Evolutionary conservation across 495 filamentous ascomycete species (phyloP), one percentile per base, ranked within the genome.

Genomic region (Cetradonia linearis): DNA sequence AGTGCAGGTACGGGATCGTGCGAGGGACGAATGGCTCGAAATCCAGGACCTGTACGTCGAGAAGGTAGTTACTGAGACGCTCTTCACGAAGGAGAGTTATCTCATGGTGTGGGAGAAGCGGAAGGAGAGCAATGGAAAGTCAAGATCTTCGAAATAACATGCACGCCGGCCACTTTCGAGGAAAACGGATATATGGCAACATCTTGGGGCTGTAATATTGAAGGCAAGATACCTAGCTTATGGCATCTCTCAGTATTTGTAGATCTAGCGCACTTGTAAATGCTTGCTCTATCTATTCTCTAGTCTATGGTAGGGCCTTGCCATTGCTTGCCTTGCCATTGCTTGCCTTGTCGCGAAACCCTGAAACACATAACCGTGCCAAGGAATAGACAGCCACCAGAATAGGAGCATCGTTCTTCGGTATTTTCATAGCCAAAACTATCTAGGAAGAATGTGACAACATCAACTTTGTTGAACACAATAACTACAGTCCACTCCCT

Each of bases 21-120:
- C 72, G 68, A 79, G 75, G 56, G 83, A 86, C 27, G 88, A 95
- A 70, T 99, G 93, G 93, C 81, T 89, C 30, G 85, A 95, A 68
- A 83, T 92, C 53, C 93, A 99, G 76, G 94, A 99, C 72, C 65
- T 99, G 68, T 95, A 86, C 71, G 91, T 97, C 6, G 88, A 96
- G 68, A 79, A 83, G 71, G 87, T 87, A 18, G 83, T 88, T 67
- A 86, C 78, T 62, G 92, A 97, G 76, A 79, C 92, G 64, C 68
- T 99, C 66, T 95, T 93, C 68, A 86, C 92, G 2, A 87, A 89
- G 33, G 93, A 98, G 78, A 89, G 84, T 46, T 96, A 95, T 75
- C 69, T 96, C 65, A 94, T 96, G 83, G 83, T 98, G 57, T 98
- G 93, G 93, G 93, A 98, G 78, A 79, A 86, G 70, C 80, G 93